Evolutionary conservation across 176 grass and related monocot species (phyloP), one percentile per base, ranked within the genome.

Genomic region (Ensete glaucum): DNA sequence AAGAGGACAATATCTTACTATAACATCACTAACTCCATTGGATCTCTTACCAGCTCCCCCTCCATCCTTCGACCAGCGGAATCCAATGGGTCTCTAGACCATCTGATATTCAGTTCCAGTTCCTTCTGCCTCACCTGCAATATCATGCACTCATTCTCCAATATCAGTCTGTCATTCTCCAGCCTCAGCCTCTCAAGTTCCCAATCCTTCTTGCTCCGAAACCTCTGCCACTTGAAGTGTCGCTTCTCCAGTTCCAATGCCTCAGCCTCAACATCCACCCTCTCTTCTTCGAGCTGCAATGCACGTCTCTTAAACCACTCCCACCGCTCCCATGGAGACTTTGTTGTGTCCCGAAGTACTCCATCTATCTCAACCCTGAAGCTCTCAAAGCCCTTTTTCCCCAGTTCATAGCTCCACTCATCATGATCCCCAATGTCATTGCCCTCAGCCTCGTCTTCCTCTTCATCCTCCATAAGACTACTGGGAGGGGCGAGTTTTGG

Each of bases 141-240:
- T 58, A 26, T n/a, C 69, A 80, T 73, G 14, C 22, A 48, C 56
- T 80, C 78, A 5, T 80, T 80, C 78, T 80, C 78, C 43, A 80
- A 50, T 58, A 3, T 80, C 69, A 80, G n/a, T 22, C 78, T 80
- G 43, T 80, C 78, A 29, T 80, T 80, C 69, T 73, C 56, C 22
- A 80, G 58, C 50, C 57, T 62, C 57, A 53, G 50, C 57, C 78
- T 80, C 69, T 80, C 78, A 0, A 80, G 69, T 10, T 73, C 78
- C 69, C 78, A 62, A 34, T 80, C 78, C 69, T 80, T 80, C 78
- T 80, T 80, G 69, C 69, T 73, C 20, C 69, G 70, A 22, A 80
- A 80, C 57, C 78, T 80, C 34, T 80, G 69, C 78, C 78, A 80
- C 78, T 80, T 80, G 17, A 80, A 73, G 43, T 50, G 34, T 71